Conservation (phyloP, 2,329 filamentous ascomycete genomes). For the Arthrinium puccinioides region DNA sequence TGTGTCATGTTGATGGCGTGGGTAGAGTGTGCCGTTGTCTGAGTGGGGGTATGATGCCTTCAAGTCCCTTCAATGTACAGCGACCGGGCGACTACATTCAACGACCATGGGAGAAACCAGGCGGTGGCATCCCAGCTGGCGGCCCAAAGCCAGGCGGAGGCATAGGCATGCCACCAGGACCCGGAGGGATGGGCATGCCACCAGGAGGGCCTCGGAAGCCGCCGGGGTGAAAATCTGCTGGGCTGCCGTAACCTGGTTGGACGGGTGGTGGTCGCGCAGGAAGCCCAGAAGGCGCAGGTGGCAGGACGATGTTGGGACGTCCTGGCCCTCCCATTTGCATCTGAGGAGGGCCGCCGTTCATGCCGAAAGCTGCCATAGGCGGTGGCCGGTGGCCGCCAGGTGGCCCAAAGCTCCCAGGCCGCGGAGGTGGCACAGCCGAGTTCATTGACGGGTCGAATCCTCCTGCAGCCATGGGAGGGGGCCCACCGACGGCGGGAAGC, state of each 20-base stretch:
- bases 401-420: constrained; percentile 27
- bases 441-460: constrained; percentile 12
- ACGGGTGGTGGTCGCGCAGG: constrained; percentile 65
- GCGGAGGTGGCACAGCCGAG: constrained; percentile 25
- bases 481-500: constrained; percentile 13
- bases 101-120: constrained; percentile 12
- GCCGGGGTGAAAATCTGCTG: constrained; percentile 42
- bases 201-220: constrained; percentile 32
- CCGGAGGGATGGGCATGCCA: constrained; percentile 16
- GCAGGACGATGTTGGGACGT: constrained; percentile 32
- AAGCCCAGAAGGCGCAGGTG: constrained; percentile 49
- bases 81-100: background rate
- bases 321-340: constrained; percentile 13
- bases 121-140: constrained; percentile 14
- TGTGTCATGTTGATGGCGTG: too few species aligned
- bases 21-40: too few species aligned
- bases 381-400: constrained; percentile 19
- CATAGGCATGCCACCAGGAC: constrained; percentile 15
- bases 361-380: constrained; percentile 24
- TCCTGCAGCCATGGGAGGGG: constrained; percentile 19
- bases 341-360: constrained; percentile 30
- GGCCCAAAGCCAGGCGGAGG: constrained; percentile 39
- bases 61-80: too few species aligned
- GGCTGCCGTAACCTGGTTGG: constrained; percentile 62
- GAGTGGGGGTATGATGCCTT: too few species aligned